Base-by-base conservation (phyloP, 106 monocot genomes). In the Phalaenopsis aphrodite region DNA sequence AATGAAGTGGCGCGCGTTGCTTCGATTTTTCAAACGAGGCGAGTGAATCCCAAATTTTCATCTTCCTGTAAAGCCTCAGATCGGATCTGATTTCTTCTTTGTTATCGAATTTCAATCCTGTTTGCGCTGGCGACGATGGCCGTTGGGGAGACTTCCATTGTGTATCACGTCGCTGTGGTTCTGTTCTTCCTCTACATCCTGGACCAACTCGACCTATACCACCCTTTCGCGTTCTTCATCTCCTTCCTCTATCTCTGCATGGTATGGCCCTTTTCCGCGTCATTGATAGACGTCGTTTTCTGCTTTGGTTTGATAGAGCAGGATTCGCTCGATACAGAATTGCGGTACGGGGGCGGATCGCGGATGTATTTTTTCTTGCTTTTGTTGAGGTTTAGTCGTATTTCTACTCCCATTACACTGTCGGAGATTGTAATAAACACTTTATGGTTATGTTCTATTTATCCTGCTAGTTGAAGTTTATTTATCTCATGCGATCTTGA, bases 201-300 rank as follows among this genome's bases (percentile, higher is more conserved):
- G 3, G 19, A 24, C 30, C 48, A 42, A 1, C 45, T 79, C 23
- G 79, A 47, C 12, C 47, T 42, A 12, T 47, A 36, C 47, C 65
- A 79, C 41, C 68, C 79, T 79, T 68, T 79, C 47, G 67, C 68
- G 47, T 79, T 79, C 79, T 79, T 79, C 46, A 17, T 68, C 68
- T 43, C 79, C 36, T 36, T 79, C 46, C 21, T 79, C 67, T 79
- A 79, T 67, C 79, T 79, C 66, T 79, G 48, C 68, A 67, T 47
- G 79, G 79, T 67, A 66, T 41, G 43, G 21, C 45, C 11, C 5
- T 45, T 30, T 12, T 36, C 46, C 42, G 9, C 42, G 21, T 75
- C 4, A 12, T 36, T 24, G 2, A 38, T 74, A 5, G 30, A 30
- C 30, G 30, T 30, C 30, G 11, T 17, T 38, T 69, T 74, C 16